Evolutionary conservation across 2,329 filamentous ascomycete genomes (phyloP), one percentile per base, ranked within the genome.

Genomic region (Ophiostoma himal-ulmi): DNA sequence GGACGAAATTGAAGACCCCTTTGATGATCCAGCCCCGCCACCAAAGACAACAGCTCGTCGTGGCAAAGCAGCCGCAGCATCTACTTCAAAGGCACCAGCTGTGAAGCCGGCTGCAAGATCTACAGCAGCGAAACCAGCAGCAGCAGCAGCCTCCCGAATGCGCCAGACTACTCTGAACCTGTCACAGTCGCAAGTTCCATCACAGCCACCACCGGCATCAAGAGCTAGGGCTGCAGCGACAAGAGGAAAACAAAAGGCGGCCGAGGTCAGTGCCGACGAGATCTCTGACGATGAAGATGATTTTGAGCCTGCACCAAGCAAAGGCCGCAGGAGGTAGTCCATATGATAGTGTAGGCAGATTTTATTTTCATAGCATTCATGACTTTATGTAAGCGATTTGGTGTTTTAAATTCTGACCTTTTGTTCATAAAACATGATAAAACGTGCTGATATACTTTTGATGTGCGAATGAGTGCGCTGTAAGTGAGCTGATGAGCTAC

Each of bases 11-110:
- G 69, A 70, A 5, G 69, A 70, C 52, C 54, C 48, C 13, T 37
- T 68, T 8, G 76, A 78, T 20, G 57, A 39, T 3, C 60, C 67
- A 8, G 77, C 78, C 4, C 77, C 79, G 4, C 80, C 81, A 52
- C 75, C 81, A 0, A 78, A 48, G 74, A 80, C 81, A 41, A 74
- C 81, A 0, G 78, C 54, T 74, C 75, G 72, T 4, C 67, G 70
- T 5, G 68, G 67, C 1, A 54, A 70, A 14, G 67, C 68, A 6
- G 70, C 71, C 5, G 37, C 68, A 8, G 52, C 69, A 20, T 36
- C 69, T 13, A 30, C 65, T 1, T 20, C 67, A 3, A 20, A 44
- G 1, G 52, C 69, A 41, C 22, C 69, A 8, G 44, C 69, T 17
- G 26, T 36, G 8, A 67, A 34, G 60, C 22, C 64, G 17, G 69